Base-by-base conservation (phyloP, 805 yeast species). In the Scheffersomyces coipomensis region DNA sequence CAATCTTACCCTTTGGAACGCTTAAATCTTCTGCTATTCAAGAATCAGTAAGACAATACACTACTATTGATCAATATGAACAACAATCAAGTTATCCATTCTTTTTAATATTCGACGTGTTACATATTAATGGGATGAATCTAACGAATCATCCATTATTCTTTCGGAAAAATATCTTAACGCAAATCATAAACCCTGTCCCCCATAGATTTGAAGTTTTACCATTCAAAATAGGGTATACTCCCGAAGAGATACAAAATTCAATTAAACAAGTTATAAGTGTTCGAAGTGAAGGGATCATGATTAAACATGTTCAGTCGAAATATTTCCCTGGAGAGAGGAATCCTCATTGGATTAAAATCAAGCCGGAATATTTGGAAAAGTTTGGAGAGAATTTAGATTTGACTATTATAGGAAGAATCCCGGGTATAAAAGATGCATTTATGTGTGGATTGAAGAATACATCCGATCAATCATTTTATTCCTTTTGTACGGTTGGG, bases 311-410 rank as follows among this genome's bases (percentile, higher is more conserved):
- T 45, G 75, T 80, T 1, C 58, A 64, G 10, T 71, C 85, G 2
- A 62, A 56, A 12, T 91, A 91, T 56, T 71, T 85, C 12, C 87
- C 79, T n/a, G 75, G 73, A 24, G 41, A 38, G 16, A 64, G 88
- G 35, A 71, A 73, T 31, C 76, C 74, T 13, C 62, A 72, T n/a
- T 91, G 97, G 96, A 67, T 88, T 12, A 91, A 91, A 53, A 76
- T 91, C 2, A 91, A 91, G 57, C 98, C 98, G 0, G 97, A 90
- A 49, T 90, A 89, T 54, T 66, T 89, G 38, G 84, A 81, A 39
- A 88, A 84, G 42, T 85, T 85, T 58, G 96, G 96, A 8, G 96
- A 89, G 46, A 85, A 86, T 51, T 66, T 89, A 45, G 98, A 91
- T 58, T 57, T 89, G 34, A 68, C 81, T 2, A 76, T 91, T 0